Base-by-base conservation (phyloP, 192 early-diverging fungal genomes). In the Podila epicladia region DNA sequence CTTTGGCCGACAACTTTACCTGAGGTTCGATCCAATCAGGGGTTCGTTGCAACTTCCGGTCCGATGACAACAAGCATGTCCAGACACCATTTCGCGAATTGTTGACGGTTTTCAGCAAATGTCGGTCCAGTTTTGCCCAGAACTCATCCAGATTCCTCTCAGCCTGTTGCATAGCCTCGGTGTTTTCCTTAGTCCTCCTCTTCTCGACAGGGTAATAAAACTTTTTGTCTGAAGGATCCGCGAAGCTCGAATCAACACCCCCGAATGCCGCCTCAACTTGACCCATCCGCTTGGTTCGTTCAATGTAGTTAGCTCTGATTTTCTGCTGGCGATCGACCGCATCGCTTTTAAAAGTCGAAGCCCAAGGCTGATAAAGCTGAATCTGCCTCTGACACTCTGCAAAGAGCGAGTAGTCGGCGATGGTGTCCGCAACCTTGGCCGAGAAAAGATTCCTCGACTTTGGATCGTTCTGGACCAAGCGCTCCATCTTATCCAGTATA, bases 171-270 rank as follows among this genome's bases (percentile, higher is more conserved):
- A 75, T 65, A 32, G 62, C 67, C 62, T 65, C 67, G 20, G 67
- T 69, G 37, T n/a, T 75, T 22, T 75, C 74, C 67, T 70, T 75
- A n/a, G 74, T 75, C 62, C 67, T 75, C 15, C 74, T 45, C 67
- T 75, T 65, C 62, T 69, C 67, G 24, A 69, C 63, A 20, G 74
- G 74, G 26, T 75, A 75, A 33, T 33, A 64, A 70, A 69, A 75
- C 57, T 65, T 64, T 45, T 51, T 62, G 29, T 69, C 57, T 22
- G 74, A 75, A 33, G 67, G 74, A 35, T 75, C 74, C 20, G 29
- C 67, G 24, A 65, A 33, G 53, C n/a, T 45, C 28, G 45, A 35
- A 15, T 38, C 51, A 37, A 65, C 37, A 22, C 28, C 12, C 13
- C 59, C 32, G 74, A 65, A 22, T 45, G 62, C 62, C 20, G 9